phyloP scores from a whole-genome alignment of 2,329 filamentous ascomycete species.

The Tolypocladium amazonense region DNA sequence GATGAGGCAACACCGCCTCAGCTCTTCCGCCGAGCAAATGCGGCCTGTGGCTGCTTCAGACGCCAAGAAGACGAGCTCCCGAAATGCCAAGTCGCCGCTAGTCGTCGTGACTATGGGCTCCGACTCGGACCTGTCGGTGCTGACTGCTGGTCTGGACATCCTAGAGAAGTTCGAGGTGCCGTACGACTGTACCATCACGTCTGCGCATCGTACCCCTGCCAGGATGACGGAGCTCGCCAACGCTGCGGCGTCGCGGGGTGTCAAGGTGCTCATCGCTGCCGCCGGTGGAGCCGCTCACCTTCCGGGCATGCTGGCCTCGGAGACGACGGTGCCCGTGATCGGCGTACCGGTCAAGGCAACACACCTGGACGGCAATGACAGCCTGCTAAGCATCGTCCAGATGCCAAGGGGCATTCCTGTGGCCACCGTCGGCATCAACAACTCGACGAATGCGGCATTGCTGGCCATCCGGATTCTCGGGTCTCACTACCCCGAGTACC shows the following conservation, averaged over 20 bases:
- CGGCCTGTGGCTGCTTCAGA: slow-evolving; percentile 16
- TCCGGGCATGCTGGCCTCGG: slow-evolving; percentile 64
- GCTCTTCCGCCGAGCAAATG: slow-evolving; percentile 25
- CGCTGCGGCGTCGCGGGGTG: slow-evolving; percentile 51
- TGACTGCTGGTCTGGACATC: slow-evolving; percentile 55
- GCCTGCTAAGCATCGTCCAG: slow-evolving; percentile 62
- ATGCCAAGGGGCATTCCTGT: slow-evolving; percentile 68
- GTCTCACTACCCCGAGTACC: slow-evolving; percentile 42
- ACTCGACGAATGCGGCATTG: slow-evolving; percentile 66
- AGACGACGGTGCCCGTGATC: slow-evolving; percentile 64
- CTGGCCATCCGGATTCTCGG: slow-evolving; percentile 61
- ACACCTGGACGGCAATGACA: slow-evolving; percentile 61
- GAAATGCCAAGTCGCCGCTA: slow-evolving; percentile 34
- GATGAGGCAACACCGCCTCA: slow-evolving; percentile 45
- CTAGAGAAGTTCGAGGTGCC: slow-evolving; percentile 62
- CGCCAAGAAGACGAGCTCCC: slow-evolving; percentile 9
- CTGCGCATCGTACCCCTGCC: slow-evolving; percentile 64
- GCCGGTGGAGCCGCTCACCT: slow-evolving; percentile 65
- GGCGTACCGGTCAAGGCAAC: slow-evolving; percentile 69
- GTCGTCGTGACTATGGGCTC: slow-evolving; percentile 80
- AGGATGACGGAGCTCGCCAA: slow-evolving; percentile 59
- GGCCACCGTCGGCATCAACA: slow-evolving; percentile 70
- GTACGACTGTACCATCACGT: slow-evolving; percentile 65
- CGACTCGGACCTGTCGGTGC: slow-evolving; percentile 62
- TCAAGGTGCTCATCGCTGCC: slow-evolving; percentile 66